Evolutionary conservation across 441 rosid species (phyloP).

Genomic region (Populus hybrid): DNA sequence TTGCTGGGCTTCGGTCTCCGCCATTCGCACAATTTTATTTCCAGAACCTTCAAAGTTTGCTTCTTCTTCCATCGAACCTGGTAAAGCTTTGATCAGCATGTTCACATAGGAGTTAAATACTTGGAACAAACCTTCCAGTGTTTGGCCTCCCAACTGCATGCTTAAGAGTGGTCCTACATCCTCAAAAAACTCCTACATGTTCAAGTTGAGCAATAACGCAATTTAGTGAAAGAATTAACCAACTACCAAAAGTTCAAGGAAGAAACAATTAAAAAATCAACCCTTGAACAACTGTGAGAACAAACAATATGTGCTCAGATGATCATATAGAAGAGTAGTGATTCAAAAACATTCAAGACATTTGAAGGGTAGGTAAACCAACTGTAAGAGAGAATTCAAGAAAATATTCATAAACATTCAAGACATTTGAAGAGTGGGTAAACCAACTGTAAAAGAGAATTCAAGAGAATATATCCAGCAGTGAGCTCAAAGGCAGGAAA

Average conservation of each 20-base stretch:
- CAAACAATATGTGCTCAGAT: not conserved
- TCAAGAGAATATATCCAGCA: not conserved
- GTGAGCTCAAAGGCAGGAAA: not conserved
- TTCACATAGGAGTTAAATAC: slow-evolving; percentile 91
- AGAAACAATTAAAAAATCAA: slow-evolving; percentile 4
- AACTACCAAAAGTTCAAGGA: not conserved
- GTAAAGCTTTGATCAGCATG: slow-evolving; percentile 88
- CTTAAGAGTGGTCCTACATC: slow-evolving; percentile 96
- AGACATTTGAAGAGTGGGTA: not conserved
- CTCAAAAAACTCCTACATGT: slow-evolving; percentile 87
- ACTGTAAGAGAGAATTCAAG: not conserved
- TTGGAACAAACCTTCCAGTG: slow-evolving; percentile 88
- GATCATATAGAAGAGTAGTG: not conserved
- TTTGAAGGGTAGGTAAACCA: not conserved
- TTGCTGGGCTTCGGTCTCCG: slow-evolving; percentile 93
- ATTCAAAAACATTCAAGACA: slow-evolving; percentile 1
- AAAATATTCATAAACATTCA: slow-evolving; percentile 1
- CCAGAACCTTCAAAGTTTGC: slow-evolving; percentile 72
- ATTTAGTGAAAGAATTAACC: not conserved
- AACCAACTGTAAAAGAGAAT: not conserved
- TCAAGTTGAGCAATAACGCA: slow-evolving; percentile 1
- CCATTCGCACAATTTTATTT: slow-evolving; percentile 87
- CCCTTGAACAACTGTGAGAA: not conserved
- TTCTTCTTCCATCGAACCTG: slow-evolving; percentile 96
- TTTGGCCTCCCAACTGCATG: slow-evolving; percentile 97